These are phyloP conservation scores for Candida mesenterica DNA, from an alignment of 1,139 yeast genomes.

Conservation along the genomic window DNA sequence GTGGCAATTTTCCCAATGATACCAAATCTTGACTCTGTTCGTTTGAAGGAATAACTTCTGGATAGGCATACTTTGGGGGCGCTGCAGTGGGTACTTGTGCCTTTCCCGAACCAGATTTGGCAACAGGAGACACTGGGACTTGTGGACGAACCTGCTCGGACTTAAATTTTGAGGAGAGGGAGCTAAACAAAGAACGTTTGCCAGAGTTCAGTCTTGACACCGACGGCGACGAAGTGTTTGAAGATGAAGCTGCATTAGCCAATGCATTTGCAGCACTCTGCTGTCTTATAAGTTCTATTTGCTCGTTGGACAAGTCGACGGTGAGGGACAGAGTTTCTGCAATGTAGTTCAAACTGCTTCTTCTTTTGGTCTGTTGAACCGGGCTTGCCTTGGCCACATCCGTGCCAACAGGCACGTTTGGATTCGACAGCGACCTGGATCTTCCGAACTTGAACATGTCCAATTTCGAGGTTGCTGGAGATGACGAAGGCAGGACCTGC, in stretches of 20 bases:
- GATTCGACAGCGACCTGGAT: conserved; percentile 31
- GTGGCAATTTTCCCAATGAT: conserved; percentile 15
- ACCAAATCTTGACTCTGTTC: conserved; percentile 24
- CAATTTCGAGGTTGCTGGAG: conserved; percentile 10
- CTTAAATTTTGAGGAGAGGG: conserved; percentile 56
- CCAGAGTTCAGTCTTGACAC: conserved; percentile 27
- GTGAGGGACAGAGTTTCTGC: conserved; percentile 9
- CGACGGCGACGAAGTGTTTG: conserved; percentile 15
- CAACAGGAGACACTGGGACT: too few species aligned
- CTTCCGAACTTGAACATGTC: conserved; percentile 30
- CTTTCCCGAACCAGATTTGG: too few species aligned
- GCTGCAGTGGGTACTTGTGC: too few species aligned
- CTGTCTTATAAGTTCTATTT: not conserved
- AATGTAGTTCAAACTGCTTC: conserved; percentile 18
- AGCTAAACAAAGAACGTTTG: conserved; percentile 46
- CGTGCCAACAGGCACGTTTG: too few species aligned
- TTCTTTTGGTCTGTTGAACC: conserved; percentile 11
- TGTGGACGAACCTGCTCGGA: too few species aligned
- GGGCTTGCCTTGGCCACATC: conserved; percentile 1
- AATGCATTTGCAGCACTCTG: conserved; percentile 2
- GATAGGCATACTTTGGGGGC: conserved; percentile 7
- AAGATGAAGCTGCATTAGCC: too few species aligned
- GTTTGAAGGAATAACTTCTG: conserved; percentile 9
- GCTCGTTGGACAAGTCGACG: conserved; percentile 9
- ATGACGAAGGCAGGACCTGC: conserved; percentile 11